Conservation (phyloP, 2,329 filamentous ascomycete species). For the Clonostachys solani region DNA sequence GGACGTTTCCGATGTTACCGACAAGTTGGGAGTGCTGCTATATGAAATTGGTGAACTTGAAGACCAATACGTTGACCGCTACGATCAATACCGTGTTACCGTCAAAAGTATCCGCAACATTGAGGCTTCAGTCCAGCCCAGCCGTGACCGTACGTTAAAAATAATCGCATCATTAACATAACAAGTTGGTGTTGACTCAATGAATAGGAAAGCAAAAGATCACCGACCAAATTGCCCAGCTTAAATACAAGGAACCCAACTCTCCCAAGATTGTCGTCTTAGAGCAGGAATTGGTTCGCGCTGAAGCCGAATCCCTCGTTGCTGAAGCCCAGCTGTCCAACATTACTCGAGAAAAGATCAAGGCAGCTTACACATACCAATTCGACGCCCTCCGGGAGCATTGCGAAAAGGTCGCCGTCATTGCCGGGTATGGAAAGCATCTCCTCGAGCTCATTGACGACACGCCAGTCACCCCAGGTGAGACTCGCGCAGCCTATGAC, state of each 20-base stretch:
- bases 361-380: slow-evolving; percentile 96
- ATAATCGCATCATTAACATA: background rate
- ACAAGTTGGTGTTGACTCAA: slow-evolving; percentile 2
- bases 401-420: slow-evolving; percentile 96
- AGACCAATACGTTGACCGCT: slow-evolving; percentile 96
- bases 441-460: slow-evolving; percentile 96
- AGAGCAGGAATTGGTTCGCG: slow-evolving; percentile 96
- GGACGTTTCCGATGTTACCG: slow-evolving; percentile 96
- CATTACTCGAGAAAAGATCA: slow-evolving; percentile 99
- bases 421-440: slow-evolving; percentile 96
- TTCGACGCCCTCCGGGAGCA: slow-evolving; percentile 97
- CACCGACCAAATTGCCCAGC: slow-evolving; percentile 94
- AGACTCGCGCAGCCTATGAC: slow-evolving; percentile 93
- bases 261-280: slow-evolving; percentile 96
- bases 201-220: slow-evolving; percentile 92
- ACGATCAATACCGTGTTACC: slow-evolving; percentile 98
- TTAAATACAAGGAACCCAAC: slow-evolving; percentile 99
- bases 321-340: slow-evolving; percentile 98
- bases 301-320: slow-evolving; percentile 97
- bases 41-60: slow-evolving; percentile 99
- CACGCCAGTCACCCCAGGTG: slow-evolving; percentile 92
- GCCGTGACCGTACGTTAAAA: slow-evolving; percentile 72
- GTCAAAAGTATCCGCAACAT: slow-evolving; percentile 99
- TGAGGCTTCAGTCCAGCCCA: slow-evolving; percentile 95
- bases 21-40: slow-evolving; percentile 95